Base-by-base conservation (phyloP, 257 asterid species). In the Petunia secreta region DNA sequence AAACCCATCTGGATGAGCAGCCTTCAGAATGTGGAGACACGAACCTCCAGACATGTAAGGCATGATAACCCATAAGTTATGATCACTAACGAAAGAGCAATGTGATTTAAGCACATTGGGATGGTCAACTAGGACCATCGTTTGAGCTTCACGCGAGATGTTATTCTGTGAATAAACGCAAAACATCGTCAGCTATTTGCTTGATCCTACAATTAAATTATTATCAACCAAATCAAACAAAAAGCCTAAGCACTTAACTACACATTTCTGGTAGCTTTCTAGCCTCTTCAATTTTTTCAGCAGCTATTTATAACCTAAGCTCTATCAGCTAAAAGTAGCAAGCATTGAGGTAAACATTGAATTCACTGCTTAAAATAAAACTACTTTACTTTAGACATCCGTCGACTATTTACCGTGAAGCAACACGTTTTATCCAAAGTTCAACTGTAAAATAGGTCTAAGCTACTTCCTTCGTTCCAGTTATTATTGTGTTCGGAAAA, bases 11-110 rank as follows among this genome's bases (percentile, higher is more conserved):
- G 97, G 98, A 58, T 96, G 88, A 62, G 85, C 87, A 73, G 98
- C 95, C 86, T 96, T 96, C 78, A 96, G 81, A 75, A 96, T 91
- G 89, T 96, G 99, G 39, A 96, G 91, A 87, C 99, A 96, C 74
- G 99, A 96, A 78, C 99, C 99, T 53, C 99, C 98, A 59, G 95
- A 88, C 98, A 94, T 94, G 85, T 85, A 96, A 82, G 98, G 99
- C 99, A 96, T 96, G 77, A 96, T 93, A 38, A 96, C 97, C 99
- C 98, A 96, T 80, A 96, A 84, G 82, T 87, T 94, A 85, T 96
- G 98, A 83, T 90, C 98, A 69, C 88, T 88, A 68, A 96, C 98
- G 74, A 96, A 96, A 46, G 99, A 96, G 84, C 99, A 96, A 82
- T 92, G 95, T 16, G 99, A 92, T 84, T 94, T 96, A 58, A 96